A percentile compares a stretch with the other conserved stretches of the same genome.
Evolutionary conservation across 495 filamentous ascomycete species (phyloP).

Genomic region (Penicillium salamii): DNA sequence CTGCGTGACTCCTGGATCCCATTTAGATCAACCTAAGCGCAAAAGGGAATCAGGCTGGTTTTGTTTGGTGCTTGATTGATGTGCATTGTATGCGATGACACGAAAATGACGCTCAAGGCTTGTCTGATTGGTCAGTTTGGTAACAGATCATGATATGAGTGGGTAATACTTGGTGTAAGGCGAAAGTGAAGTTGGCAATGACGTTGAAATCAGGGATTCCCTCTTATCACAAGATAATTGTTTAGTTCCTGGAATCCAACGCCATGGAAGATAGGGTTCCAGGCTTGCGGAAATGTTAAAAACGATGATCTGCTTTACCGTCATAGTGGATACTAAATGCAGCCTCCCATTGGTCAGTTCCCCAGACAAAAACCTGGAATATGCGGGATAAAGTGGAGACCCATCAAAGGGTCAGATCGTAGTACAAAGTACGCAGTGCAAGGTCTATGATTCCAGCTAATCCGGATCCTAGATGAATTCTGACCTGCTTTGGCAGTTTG

Average conservation of each 20-base stretch:
- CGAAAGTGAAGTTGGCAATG: not conserved
- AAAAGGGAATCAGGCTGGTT: not conserved
- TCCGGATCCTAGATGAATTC: not conserved
- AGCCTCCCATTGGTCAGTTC: too few species aligned
- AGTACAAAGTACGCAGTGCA: too few species aligned
- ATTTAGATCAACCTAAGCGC: not conserved
- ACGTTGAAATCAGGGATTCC: not conserved
- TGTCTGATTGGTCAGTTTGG: not conserved
- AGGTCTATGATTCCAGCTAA: not conserved
- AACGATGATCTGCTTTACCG: not conserved
- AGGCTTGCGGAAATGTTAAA: not conserved
- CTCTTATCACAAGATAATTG: too few species aligned
- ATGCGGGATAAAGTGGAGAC: not conserved
- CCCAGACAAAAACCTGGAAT: not conserved
- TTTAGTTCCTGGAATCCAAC: not conserved
- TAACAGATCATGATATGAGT: not conserved
- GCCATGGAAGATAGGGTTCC: not conserved
- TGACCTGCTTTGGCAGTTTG: too few species aligned
- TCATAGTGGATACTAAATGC: not conserved
- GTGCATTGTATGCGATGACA: not conserved
- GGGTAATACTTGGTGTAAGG: not conserved
- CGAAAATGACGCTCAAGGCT: not conserved
- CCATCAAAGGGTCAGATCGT: not conserved
- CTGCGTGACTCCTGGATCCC: not conserved
- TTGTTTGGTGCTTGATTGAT: not conserved